Conservation (phyloP, 306 rosid species). For the Fagus crenata region DNA sequence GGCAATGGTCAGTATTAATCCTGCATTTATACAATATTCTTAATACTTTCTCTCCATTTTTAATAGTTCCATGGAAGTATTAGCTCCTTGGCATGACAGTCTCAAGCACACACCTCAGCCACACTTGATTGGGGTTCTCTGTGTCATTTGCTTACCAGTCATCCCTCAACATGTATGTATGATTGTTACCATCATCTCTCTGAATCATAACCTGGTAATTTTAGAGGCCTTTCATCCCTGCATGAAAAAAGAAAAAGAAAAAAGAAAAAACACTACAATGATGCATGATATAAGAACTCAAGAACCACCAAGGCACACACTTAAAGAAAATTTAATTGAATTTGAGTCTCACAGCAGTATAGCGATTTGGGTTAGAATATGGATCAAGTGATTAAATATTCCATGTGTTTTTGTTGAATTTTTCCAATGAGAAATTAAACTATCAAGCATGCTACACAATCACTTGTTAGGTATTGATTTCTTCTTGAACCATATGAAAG, state of each 20-base stretch:
- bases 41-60: not conserved
- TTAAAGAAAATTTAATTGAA: too few species aligned
- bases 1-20: conserved; percentile 63
- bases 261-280: not conserved
- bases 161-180: not conserved
- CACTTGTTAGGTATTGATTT: not conserved
- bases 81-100: not conserved
- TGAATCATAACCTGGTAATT: not conserved
- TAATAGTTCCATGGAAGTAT: conserved; percentile 3
- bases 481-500: not conserved
- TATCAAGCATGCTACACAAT: not conserved
- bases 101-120: too few species aligned
- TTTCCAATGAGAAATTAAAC: not conserved
- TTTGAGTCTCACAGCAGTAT: too few species aligned
- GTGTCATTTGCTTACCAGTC: too few species aligned
- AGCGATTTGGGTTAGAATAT: too few species aligned
- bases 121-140: too few species aligned
- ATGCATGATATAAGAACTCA: not conserved
- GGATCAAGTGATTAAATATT: too few species aligned
- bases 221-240: not conserved
- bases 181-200: not conserved
- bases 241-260: not conserved
- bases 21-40: not conserved
- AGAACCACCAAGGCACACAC: not conserved
- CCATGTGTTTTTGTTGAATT: too few species aligned